Conservation (phyloP, 2,329 filamentous ascomycete genomes). For the Colletotrichum caudatum region DNA sequence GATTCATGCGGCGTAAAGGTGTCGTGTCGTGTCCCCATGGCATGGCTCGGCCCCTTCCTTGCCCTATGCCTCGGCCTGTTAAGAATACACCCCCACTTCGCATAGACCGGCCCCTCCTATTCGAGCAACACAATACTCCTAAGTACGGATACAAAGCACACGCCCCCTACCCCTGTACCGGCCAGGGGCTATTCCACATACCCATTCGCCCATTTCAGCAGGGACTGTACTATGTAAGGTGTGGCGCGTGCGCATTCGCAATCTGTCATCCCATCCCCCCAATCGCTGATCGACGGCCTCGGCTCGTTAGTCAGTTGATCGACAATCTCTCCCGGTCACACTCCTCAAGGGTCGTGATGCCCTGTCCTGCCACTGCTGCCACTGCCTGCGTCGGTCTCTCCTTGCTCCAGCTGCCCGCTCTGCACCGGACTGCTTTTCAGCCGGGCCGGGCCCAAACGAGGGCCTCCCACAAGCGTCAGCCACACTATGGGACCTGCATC, state of each 20-base stretch:
- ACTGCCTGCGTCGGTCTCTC: slow-evolving; percentile 16
- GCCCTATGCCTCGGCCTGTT: slow-evolving; percentile 15
- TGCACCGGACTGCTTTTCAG: slow-evolving; percentile 9
- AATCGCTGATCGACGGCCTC: slow-evolving; percentile 41
- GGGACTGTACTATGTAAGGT: slow-evolving; percentile 21
- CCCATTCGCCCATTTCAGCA: slow-evolving; percentile 27
- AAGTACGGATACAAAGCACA: slow-evolving; percentile 4
- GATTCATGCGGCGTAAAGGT: slow-evolving; percentile 26
- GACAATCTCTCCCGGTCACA: slow-evolving; percentile 34
- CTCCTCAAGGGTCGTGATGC: slow-evolving; percentile 29
- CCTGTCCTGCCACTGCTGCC: not conserved
- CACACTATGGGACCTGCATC: slow-evolving; percentile 23
- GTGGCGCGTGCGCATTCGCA: slow-evolving; percentile 32
- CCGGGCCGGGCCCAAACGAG: slow-evolving; percentile 9
- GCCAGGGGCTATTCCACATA: slow-evolving; percentile 8
- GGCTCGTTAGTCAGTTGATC: slow-evolving; percentile 39
- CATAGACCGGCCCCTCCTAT: slow-evolving; percentile 22
- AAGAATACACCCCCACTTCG: slow-evolving; percentile 31
- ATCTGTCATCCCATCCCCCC: slow-evolving; percentile 41
- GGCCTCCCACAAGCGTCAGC: slow-evolving; percentile 20
- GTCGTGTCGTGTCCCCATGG: slow-evolving; percentile 20
- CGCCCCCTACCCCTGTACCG: not conserved
- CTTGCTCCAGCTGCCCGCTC: slow-evolving; percentile 18
- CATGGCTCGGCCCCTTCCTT: slow-evolving; percentile 23
- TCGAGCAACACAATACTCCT: slow-evolving; percentile 37